phyloP scores from a whole-genome alignment of 2,329 filamentous ascomycete species.

The Trichoderma sp. region DNA sequence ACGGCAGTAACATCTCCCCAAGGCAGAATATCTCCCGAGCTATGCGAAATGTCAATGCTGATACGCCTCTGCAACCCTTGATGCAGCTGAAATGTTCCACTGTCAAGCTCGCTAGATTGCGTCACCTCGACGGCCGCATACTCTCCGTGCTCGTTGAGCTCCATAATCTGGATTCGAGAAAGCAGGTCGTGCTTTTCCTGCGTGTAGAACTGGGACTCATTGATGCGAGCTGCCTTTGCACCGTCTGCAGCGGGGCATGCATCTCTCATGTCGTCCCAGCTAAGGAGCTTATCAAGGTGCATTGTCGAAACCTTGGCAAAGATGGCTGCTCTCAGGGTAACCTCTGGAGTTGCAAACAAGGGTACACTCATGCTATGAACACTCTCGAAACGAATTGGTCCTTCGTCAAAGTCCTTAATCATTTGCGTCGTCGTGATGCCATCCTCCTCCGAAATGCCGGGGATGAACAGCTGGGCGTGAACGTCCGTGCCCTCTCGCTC shows the following conservation, averaged over 20 bases:
- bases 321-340: slow-evolving; percentile 80
- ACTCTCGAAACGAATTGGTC: slow-evolving; percentile 89
- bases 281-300: slow-evolving; percentile 94
- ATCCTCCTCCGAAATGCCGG: slow-evolving; percentile 83
- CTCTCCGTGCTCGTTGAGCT: slow-evolving; percentile 85
- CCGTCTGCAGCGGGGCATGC: slow-evolving; percentile 58
- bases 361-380: slow-evolving; percentile 97
- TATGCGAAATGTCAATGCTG: slow-evolving; percentile 84
- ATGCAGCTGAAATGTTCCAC: slow-evolving; percentile 91
- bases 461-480: slow-evolving; percentile 94
- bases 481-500: slow-evolving; percentile 95
- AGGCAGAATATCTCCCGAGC: slow-evolving; percentile 80
- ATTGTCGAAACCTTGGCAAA: slow-evolving; percentile 89
- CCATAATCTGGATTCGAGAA: slow-evolving; percentile 80
- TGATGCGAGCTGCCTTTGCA: slow-evolving; percentile 65
- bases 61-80: slow-evolving; percentile 90
- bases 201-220: slow-evolving; percentile 88
- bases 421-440: slow-evolving; percentile 94
- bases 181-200: slow-evolving; percentile 95
- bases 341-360: slow-evolving; percentile 65
- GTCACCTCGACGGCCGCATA: slow-evolving; percentile 92
- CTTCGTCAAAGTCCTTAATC: slow-evolving; percentile 91
- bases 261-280: slow-evolving; percentile 98
- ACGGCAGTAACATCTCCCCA: slow-evolving; percentile 82
- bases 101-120: slow-evolving; percentile 77